These are phyloP conservation scores for Trapa bicornis DNA, from an alignment of 345 rosid genomes.

Conservation along the genomic window DNA sequence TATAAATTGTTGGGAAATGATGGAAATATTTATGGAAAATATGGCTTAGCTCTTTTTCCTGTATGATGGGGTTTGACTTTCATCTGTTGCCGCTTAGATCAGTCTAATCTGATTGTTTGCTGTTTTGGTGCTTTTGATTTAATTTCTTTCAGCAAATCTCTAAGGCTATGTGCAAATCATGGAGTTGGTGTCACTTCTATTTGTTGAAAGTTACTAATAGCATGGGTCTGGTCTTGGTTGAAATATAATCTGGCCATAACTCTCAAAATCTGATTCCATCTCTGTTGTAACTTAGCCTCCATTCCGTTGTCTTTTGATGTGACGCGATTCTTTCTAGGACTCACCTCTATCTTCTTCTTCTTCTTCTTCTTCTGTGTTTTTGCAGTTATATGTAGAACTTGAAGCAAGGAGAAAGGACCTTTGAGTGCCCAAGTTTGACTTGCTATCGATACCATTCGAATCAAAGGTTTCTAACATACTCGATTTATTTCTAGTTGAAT, in stretches of 20 bases:
- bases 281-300: background rate
- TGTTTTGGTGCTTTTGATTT: background rate
- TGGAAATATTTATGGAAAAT: background rate
- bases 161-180: background rate
- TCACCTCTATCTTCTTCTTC: no score
- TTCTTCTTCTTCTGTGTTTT: background rate
- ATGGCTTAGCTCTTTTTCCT: background rate
- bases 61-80: background rate
- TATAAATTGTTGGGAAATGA: background rate
- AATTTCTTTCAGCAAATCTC: no score
- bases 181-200: no score
- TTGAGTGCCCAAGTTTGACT: background rate
- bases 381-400: background rate
- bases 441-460: background rate
- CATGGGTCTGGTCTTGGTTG: no score
- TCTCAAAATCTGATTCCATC: no score
- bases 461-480: no score
- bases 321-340: background rate
- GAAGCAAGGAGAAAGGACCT: background rate
- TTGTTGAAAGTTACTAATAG: no score
- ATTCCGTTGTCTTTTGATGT: background rate
- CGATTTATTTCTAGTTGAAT: background rate
- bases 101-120: background rate
- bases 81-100: background rate
- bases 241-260: no score